A percentile compares a stretch with the other conserved stretches of the same genome.
These are phyloP conservation scores for Flagelloscypha sp. DNA, from an alignment of 768 basidiomycete species.

Conservation along the genomic window DNA sequence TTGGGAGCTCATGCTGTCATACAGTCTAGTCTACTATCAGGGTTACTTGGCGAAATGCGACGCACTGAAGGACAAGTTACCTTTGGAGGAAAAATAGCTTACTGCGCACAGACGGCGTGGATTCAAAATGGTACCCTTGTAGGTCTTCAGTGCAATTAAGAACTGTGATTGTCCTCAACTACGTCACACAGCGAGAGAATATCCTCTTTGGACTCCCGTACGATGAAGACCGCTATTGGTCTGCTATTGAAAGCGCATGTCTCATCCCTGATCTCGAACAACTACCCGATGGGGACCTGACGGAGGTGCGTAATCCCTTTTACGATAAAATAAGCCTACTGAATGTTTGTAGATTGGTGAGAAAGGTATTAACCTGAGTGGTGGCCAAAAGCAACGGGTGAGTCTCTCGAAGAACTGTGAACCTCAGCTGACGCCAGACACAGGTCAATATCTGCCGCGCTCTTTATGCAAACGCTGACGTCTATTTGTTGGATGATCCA, in stretches of 20 bases:
- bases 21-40: conserved; percentile 49
- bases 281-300: conserved; percentile 63
- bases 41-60: conserved; percentile 67
- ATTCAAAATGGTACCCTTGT: conserved; percentile 64
- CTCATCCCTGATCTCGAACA: conserved; percentile 57
- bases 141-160: conserved; percentile 9
- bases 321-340: conserved; percentile 3
- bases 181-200: conserved; percentile 44
- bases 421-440: not conserved
- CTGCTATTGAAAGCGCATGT: conserved; percentile 46
- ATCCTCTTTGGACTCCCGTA: conserved; percentile 58
- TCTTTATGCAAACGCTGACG: conserved; percentile 55
- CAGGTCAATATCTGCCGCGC: conserved; percentile 66
- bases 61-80: conserved; percentile 39
- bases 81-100: conserved; percentile 59
- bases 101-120: conserved; percentile 71
- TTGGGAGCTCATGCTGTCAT: too few species aligned
- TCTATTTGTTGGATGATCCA: conserved; percentile 57
- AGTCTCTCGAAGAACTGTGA: conserved; percentile 6
- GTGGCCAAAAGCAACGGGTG: conserved; percentile 59
- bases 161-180: not conserved
- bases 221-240: conserved; percentile 61
- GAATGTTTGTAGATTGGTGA: conserved; percentile 47
- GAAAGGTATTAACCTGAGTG: conserved; percentile 59
- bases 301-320: conserved; percentile 39